Evolutionary conservation across 1,139 yeast genomes (phyloP), one percentile per base, ranked within the genome.

Genomic region (Hansenula anomala): DNA sequence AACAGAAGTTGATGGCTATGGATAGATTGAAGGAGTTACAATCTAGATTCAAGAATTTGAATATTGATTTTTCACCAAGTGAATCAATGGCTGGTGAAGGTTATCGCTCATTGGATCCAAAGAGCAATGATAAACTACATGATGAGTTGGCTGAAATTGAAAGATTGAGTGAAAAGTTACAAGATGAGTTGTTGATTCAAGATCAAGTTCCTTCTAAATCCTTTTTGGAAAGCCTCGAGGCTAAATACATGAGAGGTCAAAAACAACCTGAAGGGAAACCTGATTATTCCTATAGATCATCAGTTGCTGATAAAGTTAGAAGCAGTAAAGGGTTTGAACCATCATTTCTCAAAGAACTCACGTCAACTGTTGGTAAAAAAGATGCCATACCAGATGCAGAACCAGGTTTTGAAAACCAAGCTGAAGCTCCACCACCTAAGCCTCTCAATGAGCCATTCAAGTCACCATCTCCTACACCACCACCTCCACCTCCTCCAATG

Each of bases 1-100:
- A 75, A 45, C 82, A 79, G 52, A 82, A 75, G 52, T 58, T 64
- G 36, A 67, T 76, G 56, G 92, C 92, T 0, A 67, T 81, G 69
- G 84, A 80, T 41, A 68, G 92, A 49, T 66, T 84, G 43, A 69
- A 74, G 29, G 84, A 79, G 48, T 63, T 84, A 39, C 87, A 82
- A 51, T 64, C 66, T 24, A 71, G 75, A 41, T 79, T 81, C 60
- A 68, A 76, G 41, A 78, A 75, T 44, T 72, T 82, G 54, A 78
- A 79, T 44, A 69, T 80, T 40, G 78, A 75, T 49, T 80, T 80
- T 46, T 28, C 41, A 9, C 20, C 28, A 7, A 33, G 26, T 17
- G 41, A 38, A 4, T 40, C 30, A 3, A 27, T 32, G 10, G 22
- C 25, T 6, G 19, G 30, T 8, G 10, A 12, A 4, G 36, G 29